Evolutionary conservation across 2,329 filamentous ascomycete species (phyloP), one percentile per base, ranked within the genome.

Genomic region (Pseudogymnoascus sp.): DNA sequence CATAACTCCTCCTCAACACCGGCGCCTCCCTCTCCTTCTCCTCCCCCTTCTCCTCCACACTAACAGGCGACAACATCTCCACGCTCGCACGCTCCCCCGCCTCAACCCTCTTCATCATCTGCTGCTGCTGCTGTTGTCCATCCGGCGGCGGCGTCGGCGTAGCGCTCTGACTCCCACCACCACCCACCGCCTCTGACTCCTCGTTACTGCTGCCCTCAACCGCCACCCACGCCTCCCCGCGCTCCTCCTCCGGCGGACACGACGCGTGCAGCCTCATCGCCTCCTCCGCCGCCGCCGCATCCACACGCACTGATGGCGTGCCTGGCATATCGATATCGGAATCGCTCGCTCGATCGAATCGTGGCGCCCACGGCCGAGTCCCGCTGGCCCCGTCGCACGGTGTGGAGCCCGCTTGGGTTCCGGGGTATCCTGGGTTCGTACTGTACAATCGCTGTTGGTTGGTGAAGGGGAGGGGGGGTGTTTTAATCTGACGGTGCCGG

Each of bases 191-290:
- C 63, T 65, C 67, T 31, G 60, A 62, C 36, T 71, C 69, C 64
- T 73, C 70, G 62, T 70, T 25, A 6, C 67, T 62, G 64, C 62
- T 64, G 71, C 71, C 28, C 28, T 31, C 28, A 62, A 63, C 59
- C 72, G 70, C 18, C 66, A 70, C 69, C 69, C 73, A 70, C 70
- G 70, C 71, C 46, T 65, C 72, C 14, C 70, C 68, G 64, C 74
- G 68, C 60, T 76, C 75, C 69, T 77, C 75, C 59, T 77, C 76
- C 60, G 76, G 75, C 56, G 78, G 78, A 71, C 78, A 81, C 68
- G 75, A 76, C 64, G 72, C 69, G 66, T 76, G 73, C 25, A 56
- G 46, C 46, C 46, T 56, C 18, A 56, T 56, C 8, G 46, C 46
- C 46, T 56, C 46, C 8, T 56, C 46, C 18, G 46, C 25, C 46